These are phyloP conservation scores for Ceriops decandra DNA, from an alignment of 345 rosid genomes.

Conservation along the genomic window DNA sequence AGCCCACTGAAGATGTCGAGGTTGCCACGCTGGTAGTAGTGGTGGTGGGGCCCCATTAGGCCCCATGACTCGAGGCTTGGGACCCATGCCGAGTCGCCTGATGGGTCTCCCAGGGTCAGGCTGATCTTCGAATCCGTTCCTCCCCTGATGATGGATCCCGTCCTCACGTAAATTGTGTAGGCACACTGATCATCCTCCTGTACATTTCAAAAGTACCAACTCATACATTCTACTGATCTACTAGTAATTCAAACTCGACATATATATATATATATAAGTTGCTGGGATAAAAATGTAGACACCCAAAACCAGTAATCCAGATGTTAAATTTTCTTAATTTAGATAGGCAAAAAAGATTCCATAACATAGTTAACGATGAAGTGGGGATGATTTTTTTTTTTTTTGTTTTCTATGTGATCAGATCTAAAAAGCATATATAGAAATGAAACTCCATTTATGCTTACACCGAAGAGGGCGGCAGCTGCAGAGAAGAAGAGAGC, in stretches of 20 bases:
- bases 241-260: no score
- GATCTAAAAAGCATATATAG: no score
- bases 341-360: no score
- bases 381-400: no score
- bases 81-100: constrained; percentile 28
- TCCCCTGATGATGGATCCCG: constrained; percentile 31
- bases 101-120: constrained; percentile 25
- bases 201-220: neutral
- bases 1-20: constrained; percentile 42
- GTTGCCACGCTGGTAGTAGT: constrained; percentile 43
- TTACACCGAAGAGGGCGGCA: neutral
- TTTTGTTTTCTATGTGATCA: no score
- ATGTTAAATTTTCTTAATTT: no score
- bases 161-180: constrained; percentile 40
- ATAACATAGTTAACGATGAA: no score
- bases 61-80: constrained; percentile 35
- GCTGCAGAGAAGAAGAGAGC: constrained; percentile 10
- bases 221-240: no score
- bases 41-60: constrained; percentile 36
- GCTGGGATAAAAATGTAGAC: neutral
- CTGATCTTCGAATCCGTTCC: constrained; percentile 47
- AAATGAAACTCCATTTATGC: neutral
- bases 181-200: constrained; percentile 23
- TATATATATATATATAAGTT: no score
- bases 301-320: neutral